phyloP scores from a whole-genome alignment of 495 filamentous ascomycete genomes.

The Ascodesmis nigricans region DNA sequence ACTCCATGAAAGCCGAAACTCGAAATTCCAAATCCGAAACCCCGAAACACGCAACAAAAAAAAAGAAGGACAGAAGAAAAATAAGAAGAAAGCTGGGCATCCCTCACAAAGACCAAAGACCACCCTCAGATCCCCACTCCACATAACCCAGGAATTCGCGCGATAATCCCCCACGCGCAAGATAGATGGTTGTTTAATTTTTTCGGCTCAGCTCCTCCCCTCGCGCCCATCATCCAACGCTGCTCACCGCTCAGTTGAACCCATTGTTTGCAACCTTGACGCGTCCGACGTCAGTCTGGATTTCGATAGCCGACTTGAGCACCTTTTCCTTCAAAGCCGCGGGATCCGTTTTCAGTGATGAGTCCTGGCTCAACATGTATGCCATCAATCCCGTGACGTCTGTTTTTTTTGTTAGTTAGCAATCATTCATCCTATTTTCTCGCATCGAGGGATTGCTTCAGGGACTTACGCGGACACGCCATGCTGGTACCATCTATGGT shows the following conservation, averaged over 20 bases:
- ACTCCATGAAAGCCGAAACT: too few relatives aligned
- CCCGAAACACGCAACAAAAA: too few relatives aligned
- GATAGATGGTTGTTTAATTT: too few relatives aligned
- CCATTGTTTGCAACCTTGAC: constrained; percentile 2
- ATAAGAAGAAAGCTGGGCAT: too few relatives aligned
- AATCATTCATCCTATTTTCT: background rate
- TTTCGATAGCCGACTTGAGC: constrained; percentile 1
- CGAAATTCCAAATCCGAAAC: too few relatives aligned
- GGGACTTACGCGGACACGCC: constrained; percentile 26
- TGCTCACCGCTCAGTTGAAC: background rate
- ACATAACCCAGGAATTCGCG: too few relatives aligned
- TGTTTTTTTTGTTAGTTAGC: background rate
- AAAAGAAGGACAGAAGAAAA: too few relatives aligned
- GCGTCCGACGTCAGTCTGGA: constrained; percentile 9
- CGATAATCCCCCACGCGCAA: too few relatives aligned
- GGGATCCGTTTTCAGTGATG: constrained; percentile 22
- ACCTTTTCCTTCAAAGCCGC: constrained; percentile 25
- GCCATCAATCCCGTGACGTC: constrained; percentile 32
- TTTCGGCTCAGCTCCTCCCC: background rate
- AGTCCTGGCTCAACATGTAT: constrained; percentile 24
- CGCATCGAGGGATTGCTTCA: background rate
- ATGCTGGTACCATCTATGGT: constrained; percentile 35
- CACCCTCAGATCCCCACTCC: too few relatives aligned
- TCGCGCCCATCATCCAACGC: background rate
- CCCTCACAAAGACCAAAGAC: too few relatives aligned